Evolutionary conservation across 768 basidiomycete species (phyloP).

Genomic region (Amanita inopinata): DNA sequence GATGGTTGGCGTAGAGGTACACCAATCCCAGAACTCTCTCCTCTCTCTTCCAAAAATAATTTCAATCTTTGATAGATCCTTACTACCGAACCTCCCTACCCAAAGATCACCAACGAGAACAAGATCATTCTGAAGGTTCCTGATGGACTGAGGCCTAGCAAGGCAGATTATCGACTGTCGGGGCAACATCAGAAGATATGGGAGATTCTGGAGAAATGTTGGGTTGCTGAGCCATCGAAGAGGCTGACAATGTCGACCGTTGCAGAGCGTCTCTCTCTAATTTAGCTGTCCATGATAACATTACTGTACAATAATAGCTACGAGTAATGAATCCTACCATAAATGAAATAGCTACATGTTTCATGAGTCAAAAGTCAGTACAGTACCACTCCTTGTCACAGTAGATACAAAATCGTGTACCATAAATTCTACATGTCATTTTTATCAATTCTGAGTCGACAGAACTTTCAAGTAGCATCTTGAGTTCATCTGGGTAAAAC

Average conservation of each 20-base stretch:
- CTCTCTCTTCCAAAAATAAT: neutral
- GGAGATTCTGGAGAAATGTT: slow-evolving; percentile 35
- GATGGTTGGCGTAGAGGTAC: slow-evolving; percentile 30
- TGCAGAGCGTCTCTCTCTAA: neutral
- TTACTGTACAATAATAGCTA: neutral
- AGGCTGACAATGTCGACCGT: slow-evolving; percentile 31
- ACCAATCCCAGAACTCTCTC: no score
- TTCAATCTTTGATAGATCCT: neutral
- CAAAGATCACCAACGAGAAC: neutral
- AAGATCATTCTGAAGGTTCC: neutral
- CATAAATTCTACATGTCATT: no score
- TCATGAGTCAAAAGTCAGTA: no score
- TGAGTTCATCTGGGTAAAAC: no score
- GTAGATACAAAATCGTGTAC: no score
- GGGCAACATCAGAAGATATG: slow-evolving; percentile 20
- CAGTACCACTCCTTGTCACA: no score
- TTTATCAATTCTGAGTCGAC: no score
- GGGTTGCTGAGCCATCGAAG: slow-evolving; percentile 27
- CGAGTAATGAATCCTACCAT: no score
- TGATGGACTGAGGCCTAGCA: slow-evolving; percentile 1
- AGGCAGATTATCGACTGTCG: neutral
- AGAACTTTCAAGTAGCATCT: no score
- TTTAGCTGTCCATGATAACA: neutral
- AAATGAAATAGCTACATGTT: no score
- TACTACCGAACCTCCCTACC: neutral